These are phyloP conservation scores for Globisporangium irregulare DNA, from an alignment of 352 stramenopile species.

Conservation along the genomic window DNA sequence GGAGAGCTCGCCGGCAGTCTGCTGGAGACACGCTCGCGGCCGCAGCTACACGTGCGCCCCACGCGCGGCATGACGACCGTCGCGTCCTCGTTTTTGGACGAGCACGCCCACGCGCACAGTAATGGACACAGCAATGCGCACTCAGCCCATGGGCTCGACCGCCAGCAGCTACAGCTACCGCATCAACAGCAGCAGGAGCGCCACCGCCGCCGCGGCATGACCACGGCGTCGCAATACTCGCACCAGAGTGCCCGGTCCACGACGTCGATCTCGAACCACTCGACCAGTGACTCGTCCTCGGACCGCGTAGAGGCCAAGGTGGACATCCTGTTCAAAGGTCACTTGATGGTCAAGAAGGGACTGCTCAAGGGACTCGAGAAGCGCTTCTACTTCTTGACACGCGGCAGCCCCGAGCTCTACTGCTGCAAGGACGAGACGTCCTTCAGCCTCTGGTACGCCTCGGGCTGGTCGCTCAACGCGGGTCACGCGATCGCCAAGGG, in stretches of 20 bases:
- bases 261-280: slow-evolving; percentile 2
- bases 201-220: slow-evolving; percentile 9
- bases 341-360: slow-evolving; percentile 36
- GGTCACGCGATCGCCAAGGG: slow-evolving; percentile 21
- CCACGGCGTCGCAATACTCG: slow-evolving; percentile 11
- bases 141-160: not conserved
- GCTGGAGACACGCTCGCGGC: slow-evolving; percentile 2
- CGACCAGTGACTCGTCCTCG: slow-evolving; percentile 2
- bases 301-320: slow-evolving; percentile 12
- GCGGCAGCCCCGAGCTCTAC: slow-evolving; percentile 40
- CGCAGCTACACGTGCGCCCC: not conserved
- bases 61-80: slow-evolving; percentile 11
- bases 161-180: not conserved
- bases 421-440: slow-evolving; percentile 60
- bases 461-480: slow-evolving; percentile 37
- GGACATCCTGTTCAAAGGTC: slow-evolving; percentile 42
- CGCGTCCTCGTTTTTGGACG: slow-evolving; percentile 3
- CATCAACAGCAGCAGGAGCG: not conserved
- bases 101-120: not conserved
- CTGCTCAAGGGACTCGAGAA: slow-evolving; percentile 65
- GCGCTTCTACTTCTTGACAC: slow-evolving; percentile 62
- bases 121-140: not conserved
- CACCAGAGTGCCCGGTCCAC: not conserved
- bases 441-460: slow-evolving; percentile 60
- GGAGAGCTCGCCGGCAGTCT: slow-evolving; percentile 5